Conservation (phyloP, 352 stramenopile genomes). For the Phytopythium ostracodes region DNA sequence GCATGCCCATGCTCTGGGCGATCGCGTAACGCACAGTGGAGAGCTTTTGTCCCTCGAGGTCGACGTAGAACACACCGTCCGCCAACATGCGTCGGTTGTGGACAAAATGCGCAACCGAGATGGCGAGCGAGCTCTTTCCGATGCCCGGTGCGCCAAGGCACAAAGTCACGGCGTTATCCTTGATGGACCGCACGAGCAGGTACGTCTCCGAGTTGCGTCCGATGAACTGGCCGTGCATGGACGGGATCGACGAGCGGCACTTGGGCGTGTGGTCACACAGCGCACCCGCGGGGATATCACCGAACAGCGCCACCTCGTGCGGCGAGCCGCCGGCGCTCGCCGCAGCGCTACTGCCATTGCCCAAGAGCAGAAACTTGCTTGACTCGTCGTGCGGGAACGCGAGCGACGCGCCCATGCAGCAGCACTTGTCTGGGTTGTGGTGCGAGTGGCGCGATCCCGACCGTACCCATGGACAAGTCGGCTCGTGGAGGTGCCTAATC, state of each 20-base stretch:
- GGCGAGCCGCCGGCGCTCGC: conserved; percentile 9
- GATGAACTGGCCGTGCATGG: conserved; percentile 84
- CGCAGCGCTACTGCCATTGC: conserved; percentile 20
- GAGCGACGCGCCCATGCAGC: conserved; percentile 63
- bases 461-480: conserved; percentile 65
- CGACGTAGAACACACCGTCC: conserved; percentile 81
- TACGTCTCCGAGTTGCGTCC: conserved; percentile 78
- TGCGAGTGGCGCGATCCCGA: conserved; percentile 60
- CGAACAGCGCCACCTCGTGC: conserved; percentile 75
- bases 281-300: conserved; percentile 51
- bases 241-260: conserved; percentile 73
- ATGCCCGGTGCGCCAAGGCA: conserved; percentile 75
- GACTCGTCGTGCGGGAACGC: conserved; percentile 79
- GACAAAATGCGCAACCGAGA: conserved; percentile 77
- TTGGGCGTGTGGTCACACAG: conserved; percentile 60
- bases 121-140: conserved; percentile 78
- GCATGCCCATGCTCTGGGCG: conserved; percentile 72
- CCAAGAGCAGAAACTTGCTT: conserved; percentile 75
- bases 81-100: conserved; percentile 75
- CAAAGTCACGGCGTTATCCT: conserved; percentile 66
- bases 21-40: conserved; percentile 81
- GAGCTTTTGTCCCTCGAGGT: conserved; percentile 77
- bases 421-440: conserved; percentile 64
- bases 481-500: conserved; percentile 62
- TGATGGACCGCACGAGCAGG: conserved; percentile 69